Evolutionary conservation across 1,284 basidiomycete genomes (phyloP).

Genomic region (Fomitopsis betulina): DNA sequence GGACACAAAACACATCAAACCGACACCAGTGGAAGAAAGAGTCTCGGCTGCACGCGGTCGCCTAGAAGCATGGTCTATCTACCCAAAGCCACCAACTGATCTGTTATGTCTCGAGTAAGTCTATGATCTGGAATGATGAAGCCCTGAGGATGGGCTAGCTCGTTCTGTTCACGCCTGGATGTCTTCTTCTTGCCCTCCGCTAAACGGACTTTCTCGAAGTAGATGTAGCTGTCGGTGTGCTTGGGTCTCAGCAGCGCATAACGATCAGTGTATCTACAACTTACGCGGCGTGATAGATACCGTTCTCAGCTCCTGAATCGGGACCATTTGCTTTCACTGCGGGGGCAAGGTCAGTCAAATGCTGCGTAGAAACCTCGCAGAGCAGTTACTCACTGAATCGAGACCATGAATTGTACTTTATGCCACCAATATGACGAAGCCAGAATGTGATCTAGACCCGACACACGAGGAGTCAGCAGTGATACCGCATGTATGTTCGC

Average conservation of each 20-base stretch:
- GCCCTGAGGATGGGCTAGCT: not conserved
- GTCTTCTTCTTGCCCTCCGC: not conserved
- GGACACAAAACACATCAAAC: too few species aligned
- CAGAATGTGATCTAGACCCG: not conserved
- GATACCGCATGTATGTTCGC: not conserved
- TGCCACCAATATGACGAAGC: not conserved
- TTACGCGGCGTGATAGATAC: not conserved
- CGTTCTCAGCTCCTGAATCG: not conserved
- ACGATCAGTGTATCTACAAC: not conserved
- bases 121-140: not conserved
- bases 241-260: too few species aligned
- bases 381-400: not conserved
- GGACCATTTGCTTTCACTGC: not conserved
- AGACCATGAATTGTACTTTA: slow-evolving; percentile 3
- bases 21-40: not conserved
- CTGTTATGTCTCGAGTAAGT: not conserved
- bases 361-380: not conserved
- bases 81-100: not conserved
- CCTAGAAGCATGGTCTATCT: not conserved
- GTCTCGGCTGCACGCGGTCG: not conserved
- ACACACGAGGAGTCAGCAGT: not conserved
- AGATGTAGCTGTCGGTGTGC: not conserved
- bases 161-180: not conserved
- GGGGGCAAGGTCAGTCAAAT: not conserved
- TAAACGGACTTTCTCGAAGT: not conserved